Evolutionary conservation across 176 grass and related monocot species (phyloP), one percentile per base, ranked within the genome.

Genomic region (Oryza meyeriana): DNA sequence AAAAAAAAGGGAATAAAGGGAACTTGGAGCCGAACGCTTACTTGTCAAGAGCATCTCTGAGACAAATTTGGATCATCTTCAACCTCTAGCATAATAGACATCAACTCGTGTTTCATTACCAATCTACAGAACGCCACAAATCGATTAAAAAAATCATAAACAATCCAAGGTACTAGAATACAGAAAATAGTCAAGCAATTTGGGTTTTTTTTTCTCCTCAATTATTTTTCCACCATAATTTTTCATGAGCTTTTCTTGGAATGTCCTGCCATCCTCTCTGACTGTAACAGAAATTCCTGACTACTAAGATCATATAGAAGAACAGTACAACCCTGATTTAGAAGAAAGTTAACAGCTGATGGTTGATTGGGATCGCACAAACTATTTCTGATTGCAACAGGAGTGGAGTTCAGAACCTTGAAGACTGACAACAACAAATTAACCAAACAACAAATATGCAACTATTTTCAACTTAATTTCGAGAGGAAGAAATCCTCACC

Each of bases 181-280:
- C 83, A 75, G 57, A 25, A 75, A 34, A n/a, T 63, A 74, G n/a
- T 7, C 32, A 50, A 50, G 4, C 31, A 64, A 47, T 84, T 74
- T 86, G 20, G 36, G 25, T 72, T 68, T 69, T 17, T n/a, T n/a
- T n/a, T n/a, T n/a, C n/a, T n/a, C n/a, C 85, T 71, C 26, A 39
- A 72, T 61, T 69, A 8, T 75, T 61, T 82, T 52, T 64, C 90
- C 96, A 84, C 95, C 95, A 48, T 59, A 93, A 75, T 76, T 93
- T 98, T 81, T 95, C 96, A 87, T 98, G 93, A 69, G 96, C 96
- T 93, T 98, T n/a, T n/a, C 95, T 86, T 98, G 89, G 63, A 98
- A 87, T 66, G 92, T 89, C 73, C 91, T 98, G 20, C 93, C 92
- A 93, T 98, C 93, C 47, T 93, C 95, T 88, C 81, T 93, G 90